Evolutionary conservation across 345 rosid genomes (phyloP), one percentile per base, ranked within the genome.

Genomic region (Trapa bicornis): DNA sequence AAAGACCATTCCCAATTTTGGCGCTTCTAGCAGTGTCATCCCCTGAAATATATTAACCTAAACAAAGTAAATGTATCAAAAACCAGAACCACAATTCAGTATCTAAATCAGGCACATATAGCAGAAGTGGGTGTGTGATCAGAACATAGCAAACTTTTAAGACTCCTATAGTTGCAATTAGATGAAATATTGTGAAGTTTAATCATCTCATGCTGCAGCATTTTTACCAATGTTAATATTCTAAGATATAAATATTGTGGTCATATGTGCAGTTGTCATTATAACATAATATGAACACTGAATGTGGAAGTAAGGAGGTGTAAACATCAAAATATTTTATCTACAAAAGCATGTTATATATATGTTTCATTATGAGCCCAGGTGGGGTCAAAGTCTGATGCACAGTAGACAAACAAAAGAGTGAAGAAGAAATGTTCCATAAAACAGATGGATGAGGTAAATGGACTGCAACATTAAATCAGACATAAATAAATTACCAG

Each of bases 21-120:
- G 96, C 70, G 97, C 97, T 73, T 87, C 91, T 45, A 95, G 93
- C 76, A 85, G 78, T 41, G 99, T 89, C 70, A 89, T 71, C 61
- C 97, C 99, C 67, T 72, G 86, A 83, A 94, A 94, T 71, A 94
- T 72, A 75, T 91, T 91, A 42, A 85, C 86, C 98, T 93, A 78
- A 66, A 77, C 9, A 17, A 69, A 48, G 62, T 15, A 32, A 61
- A 53, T 37, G n/a, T 37, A 53, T 67, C 70, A 67, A 8, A 15
- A 43, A 41, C 22, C 67, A 41, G 67, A 16, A 1, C 67, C 47
- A 41, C 14, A 39, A n/a, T 22, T 14, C n/a, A 64, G 47, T 64
- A 37, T 37, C 52, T 32, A 43, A 65, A 14, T 10, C 7, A 58
- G 37, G 35, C 1, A 4, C 37, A 32, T 33, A 1, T 0, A 29